Evolutionary conservation across 768 basidiomycete genomes (phyloP).

Genomic region (Pleurotus cornucopiae): DNA sequence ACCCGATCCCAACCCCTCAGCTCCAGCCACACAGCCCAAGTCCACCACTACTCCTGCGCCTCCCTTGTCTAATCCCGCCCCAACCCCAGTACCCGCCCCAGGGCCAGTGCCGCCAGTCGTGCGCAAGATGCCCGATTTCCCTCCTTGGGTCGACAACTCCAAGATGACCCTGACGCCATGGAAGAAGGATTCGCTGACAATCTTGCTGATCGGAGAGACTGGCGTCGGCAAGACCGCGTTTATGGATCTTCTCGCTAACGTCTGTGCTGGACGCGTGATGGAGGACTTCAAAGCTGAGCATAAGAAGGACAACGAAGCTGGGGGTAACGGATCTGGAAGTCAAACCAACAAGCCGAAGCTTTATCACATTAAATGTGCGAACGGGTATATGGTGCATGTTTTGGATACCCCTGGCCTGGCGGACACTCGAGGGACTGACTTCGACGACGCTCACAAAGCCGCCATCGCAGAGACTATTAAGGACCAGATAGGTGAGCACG

Average conservation of each 20-base stretch:
- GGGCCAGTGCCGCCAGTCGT: too few relatives aligned
- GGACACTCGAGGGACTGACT: constrained; percentile 22
- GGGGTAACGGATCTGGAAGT: constrained; percentile 7
- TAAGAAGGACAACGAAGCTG: constrained; percentile 10
- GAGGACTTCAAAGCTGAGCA: constrained; percentile 9
- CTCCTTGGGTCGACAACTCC: constrained; percentile 1
- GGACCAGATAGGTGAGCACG: constrained; percentile 10
- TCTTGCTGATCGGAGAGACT: constrained; percentile 14
- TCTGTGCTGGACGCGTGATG: constrained; percentile 10
- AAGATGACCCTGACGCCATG: constrained; percentile 7
- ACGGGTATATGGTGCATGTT: constrained; percentile 15
- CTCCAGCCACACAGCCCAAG: neutral
- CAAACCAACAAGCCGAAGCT: constrained; percentile 13
- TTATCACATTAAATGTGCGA: constrained; percentile 11
- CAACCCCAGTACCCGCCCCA: neutral
- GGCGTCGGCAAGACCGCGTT: constrained; percentile 17
- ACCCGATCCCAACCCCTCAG: too few relatives aligned
- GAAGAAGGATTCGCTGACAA: constrained; percentile 8
- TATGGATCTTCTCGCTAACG: constrained; percentile 15
- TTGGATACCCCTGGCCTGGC: constrained; percentile 26
- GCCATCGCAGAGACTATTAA: constrained; percentile 20
- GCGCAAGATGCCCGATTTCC: neutral
- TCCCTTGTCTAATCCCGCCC: neutral
- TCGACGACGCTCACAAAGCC: constrained; percentile 20
- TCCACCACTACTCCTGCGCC: neutral